phyloP scores from a whole-genome alignment of 257 asterid genomes.

The Ajuga chamaepitys region DNA sequence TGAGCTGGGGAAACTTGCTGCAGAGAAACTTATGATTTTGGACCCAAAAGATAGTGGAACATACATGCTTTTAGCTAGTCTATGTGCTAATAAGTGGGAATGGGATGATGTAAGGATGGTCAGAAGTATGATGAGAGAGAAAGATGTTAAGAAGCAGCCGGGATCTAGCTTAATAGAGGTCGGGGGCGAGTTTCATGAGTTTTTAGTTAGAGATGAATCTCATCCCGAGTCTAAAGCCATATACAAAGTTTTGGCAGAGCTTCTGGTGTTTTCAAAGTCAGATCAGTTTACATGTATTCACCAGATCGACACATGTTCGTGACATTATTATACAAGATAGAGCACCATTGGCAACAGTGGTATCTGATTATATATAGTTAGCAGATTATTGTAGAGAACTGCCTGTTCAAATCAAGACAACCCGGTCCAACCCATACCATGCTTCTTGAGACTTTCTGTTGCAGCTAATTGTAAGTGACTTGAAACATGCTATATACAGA shows the following conservation, averaged over 20 bases:
- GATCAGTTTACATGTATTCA: conserved; percentile 21
- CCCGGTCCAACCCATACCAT: background rate
- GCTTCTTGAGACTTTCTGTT: background rate
- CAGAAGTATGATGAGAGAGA: conserved; percentile 69
- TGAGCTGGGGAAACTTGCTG: conserved; percentile 64
- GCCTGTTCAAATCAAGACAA: background rate
- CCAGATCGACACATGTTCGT: conserved; percentile 21
- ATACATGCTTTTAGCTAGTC: conserved; percentile 54
- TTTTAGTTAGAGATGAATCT: conserved; percentile 54
- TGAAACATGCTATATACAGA: background rate
- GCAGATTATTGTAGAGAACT: background rate
- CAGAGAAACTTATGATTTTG: conserved; percentile 48
- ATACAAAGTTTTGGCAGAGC: conserved; percentile 32
- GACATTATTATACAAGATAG: background rate
- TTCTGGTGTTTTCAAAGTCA: conserved; percentile 30
- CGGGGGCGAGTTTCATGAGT: conserved; percentile 56
- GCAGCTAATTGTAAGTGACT: background rate
- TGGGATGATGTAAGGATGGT: conserved; percentile 63
- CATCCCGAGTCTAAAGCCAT: conserved; percentile 45
- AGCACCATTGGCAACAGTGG: background rate
- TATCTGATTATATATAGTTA: background rate
- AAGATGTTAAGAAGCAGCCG: conserved; percentile 54
- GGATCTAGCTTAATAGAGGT: conserved; percentile 73
- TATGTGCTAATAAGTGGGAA: conserved; percentile 59
- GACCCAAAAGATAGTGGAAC: conserved; percentile 78